Evolutionary conservation across 1,284 basidiomycete species (phyloP).

Genomic region (Schizophyllum amplum): DNA sequence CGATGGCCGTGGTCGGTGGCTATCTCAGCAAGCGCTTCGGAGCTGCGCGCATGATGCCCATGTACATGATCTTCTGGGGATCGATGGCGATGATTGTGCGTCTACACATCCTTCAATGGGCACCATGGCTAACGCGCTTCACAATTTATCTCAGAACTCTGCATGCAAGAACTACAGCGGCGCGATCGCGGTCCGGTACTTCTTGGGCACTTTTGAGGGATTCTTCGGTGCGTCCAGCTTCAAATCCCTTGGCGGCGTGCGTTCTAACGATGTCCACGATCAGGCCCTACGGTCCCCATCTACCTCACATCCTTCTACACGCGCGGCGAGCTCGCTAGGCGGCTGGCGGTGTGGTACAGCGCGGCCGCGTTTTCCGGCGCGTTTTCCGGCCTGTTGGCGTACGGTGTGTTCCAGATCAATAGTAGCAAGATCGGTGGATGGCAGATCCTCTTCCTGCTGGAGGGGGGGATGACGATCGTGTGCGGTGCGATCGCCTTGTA

Average conservation of each 20-base stretch:
- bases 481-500: constrained; percentile 2
- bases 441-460: constrained; percentile 5
- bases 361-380: neutral
- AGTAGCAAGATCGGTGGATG: constrained; percentile 1
- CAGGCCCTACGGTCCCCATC: neutral
- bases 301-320: constrained; percentile 5
- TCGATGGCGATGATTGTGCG: neutral
- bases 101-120: neutral
- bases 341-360: constrained; percentile 3
- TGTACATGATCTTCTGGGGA: constrained; percentile 3
- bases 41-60: constrained; percentile 1
- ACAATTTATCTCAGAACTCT: neutral
- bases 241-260: neutral
- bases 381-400: constrained; percentile 3
- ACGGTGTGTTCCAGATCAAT: constrained; percentile 4
- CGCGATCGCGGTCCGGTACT: constrained; percentile 1
- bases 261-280: neutral
- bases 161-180: constrained; percentile 1
- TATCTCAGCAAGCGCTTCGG: constrained; percentile 5
- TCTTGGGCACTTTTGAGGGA: constrained; percentile 3
- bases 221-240: neutral
- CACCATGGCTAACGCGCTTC: neutral
- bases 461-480: constrained; percentile 4
- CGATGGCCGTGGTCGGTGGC: constrained; percentile 1
- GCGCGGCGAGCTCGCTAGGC: constrained; percentile 1